Evolutionary conservation across 176 grass and related monocot species (phyloP), one percentile per base, ranked within the genome.

Genomic region (Carex myosuroides): DNA sequence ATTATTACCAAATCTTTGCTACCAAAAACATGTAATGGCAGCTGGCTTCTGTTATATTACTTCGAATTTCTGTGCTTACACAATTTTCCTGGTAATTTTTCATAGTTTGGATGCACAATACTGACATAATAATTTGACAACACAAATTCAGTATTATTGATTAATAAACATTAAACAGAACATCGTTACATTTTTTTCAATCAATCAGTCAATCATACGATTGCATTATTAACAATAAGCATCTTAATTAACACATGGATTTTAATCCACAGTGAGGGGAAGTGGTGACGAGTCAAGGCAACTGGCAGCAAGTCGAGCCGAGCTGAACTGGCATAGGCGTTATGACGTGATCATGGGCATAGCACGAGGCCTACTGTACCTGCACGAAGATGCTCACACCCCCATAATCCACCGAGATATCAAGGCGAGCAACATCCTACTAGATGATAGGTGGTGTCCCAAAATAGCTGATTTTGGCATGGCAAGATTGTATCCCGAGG

Each of bases 381-480:
- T 99, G 53, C 96, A 99, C 71, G 93, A 99, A 89, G 93, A 92
- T 83, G 93, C 96, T 64, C 96, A 95, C 89, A 93, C 83, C 54
- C 89, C 96, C 79, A 99, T 99, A 85, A 93, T 99, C 88, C 96
- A 99, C 89, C 89, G 96, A 9, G 96, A 99, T 83, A 92, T 99
- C 89, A 99, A 99, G 91, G 91, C 93, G 1, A 95, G 96, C 88
- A 99, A 99, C 88, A 93, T 99, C 85, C 88, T 99, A 24, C 83
- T 99, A 6, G 89, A 99, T 80, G 83, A 90, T 6, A 90, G 91
- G 2, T 99, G 92, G 92, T 83, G 84, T 3, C 83, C 96, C 64
- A 99, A 99, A 87, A 99, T 99, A 85, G 96, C 96, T 33, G 96
- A 99, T 86, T 99, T 95, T 65, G 96, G 96, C 80, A 94, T 99